Evolutionary conservation across 208 protist species (phyloP), one percentile per base, ranked within the genome.

Genomic region (Acanthamoeba royreba): DNA sequence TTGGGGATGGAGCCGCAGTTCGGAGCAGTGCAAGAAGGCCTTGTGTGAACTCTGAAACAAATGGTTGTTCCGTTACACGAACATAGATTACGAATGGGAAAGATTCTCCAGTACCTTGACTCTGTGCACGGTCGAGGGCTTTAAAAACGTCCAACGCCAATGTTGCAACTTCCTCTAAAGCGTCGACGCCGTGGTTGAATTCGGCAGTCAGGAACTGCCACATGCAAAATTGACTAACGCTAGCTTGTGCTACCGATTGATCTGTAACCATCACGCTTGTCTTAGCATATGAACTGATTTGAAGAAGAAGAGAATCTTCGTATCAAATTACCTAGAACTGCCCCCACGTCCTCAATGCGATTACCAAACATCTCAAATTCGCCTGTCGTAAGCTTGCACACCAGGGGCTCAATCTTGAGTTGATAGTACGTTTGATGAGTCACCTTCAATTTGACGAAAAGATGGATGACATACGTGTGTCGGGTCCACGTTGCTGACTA

Each of bases 121-220:
- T 77, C 66, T 81, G 69, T 47, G 69, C 11, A 3, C 69, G 69
- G 69, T 81, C 69, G 40, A n/a, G 69, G 40, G 33, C 7, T 22
- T 28, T 11, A 42, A 81, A 11, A 7, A 81, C 47, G 19, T 47
- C 38, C 38, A 81, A 8, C 19, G 69, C 69, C 38, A 49, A 33
- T 2, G n/a, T 42, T 8, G 40, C 40, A 17, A 81, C 33, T 17
- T 47, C 69, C 69, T 81, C 38, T 0, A 81, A 13, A 9, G 25
- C 69, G 38, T 81, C 69, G 1, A 8, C 69, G 69, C 38, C 33
- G 38, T 43, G 33, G 15, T 81, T 43, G 38, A 89, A 61, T 47
- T 92, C 86, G 40, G 55, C 55, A 22, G 49, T 79, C 86, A 92
- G 19, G 46, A 92, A 74, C 25, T 92, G 49, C 86, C 86, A 92